phyloP scores from a whole-genome alignment of 2,329 filamentous ascomycete genomes.

The Pseudogymnoascus sp. region DNA sequence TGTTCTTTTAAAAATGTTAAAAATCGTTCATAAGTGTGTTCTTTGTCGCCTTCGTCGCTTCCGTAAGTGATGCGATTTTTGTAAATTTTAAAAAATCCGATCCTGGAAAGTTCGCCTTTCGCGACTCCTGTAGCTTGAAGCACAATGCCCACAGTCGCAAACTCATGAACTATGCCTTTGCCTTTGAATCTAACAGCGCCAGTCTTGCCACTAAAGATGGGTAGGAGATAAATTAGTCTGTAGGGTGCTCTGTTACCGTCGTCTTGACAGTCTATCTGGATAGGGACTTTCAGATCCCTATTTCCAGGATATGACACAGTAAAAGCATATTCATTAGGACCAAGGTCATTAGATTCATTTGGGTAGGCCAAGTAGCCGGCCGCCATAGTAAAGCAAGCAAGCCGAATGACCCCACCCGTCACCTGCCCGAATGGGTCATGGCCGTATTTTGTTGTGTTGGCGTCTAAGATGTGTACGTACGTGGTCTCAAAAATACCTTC shows the following conservation, averaged over 20 bases:
- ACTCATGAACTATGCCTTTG: background rate
- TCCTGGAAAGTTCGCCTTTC: conserved; percentile 12
- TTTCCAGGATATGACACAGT: background rate
- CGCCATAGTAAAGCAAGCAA: conserved; percentile 16
- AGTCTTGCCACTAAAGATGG: conserved; percentile 5
- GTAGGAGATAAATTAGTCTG: conserved; percentile 2
- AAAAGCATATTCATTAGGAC: background rate
- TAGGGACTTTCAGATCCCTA: background rate
- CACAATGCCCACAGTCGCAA: conserved; percentile 10
- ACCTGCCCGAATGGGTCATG: conserved; percentile 16
- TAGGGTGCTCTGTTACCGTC: background rate
- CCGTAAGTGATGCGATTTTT: background rate
- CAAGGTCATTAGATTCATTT: background rate
- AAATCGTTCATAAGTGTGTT: background rate
- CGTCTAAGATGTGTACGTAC: conserved; percentile 14
- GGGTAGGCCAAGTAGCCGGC: conserved; percentile 11
- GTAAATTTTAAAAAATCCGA: conserved; percentile 10
- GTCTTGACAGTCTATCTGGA: conserved; percentile 13
- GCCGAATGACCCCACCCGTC: conserved; percentile 13
- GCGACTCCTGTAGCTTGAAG: conserved; percentile 11
- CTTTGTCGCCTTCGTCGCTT: background rate
- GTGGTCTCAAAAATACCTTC: conserved; percentile 4
- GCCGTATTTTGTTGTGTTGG: background rate
- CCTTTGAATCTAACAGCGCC: no score
- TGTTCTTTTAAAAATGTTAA: background rate